Conservation (phyloP, 1,284 basidiomycete genomes). For the Malassezia yamatoensis region DNA sequence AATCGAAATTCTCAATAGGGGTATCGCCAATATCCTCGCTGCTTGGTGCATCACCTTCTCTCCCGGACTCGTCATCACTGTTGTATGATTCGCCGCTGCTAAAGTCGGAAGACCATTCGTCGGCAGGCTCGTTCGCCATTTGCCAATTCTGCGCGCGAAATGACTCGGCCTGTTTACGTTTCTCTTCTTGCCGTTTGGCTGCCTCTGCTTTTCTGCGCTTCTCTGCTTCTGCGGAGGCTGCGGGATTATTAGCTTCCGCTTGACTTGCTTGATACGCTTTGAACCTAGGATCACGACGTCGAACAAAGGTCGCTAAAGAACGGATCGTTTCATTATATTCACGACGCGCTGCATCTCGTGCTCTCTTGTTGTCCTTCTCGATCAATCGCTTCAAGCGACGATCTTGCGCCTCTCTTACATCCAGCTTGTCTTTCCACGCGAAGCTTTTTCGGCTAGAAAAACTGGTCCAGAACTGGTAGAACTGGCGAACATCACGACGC, state of each 20-base stretch:
- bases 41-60: constrained; percentile 2
- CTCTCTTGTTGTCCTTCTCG: constrained; percentile 93
- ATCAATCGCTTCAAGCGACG: constrained; percentile 69
- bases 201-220: constrained; percentile 48
- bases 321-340: constrained; percentile 89
- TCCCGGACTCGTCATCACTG: constrained; percentile 3
- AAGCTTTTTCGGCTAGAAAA: constrained; percentile 85
- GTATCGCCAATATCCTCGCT: constrained; percentile 17
- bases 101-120: constrained; percentile 21
- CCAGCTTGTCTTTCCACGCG: constrained; percentile 77
- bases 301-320: constrained; percentile 65
- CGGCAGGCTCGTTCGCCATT: constrained; percentile 22
- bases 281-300: constrained; percentile 87
- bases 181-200: constrained; percentile 30
- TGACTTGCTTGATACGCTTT: constrained; percentile 52
- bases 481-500: constrained; percentile 49
- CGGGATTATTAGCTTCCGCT: constrained; percentile 52
- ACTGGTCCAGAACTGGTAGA: constrained; percentile 78
- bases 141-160: constrained; percentile 50
- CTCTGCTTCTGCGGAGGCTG: constrained; percentile 52
- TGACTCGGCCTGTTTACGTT: constrained; percentile 54
- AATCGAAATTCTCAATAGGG: constrained; percentile 60
- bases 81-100: constrained; percentile 22
- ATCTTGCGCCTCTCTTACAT: constrained; percentile 72
- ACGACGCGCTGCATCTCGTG: constrained; percentile 69